A percentile compares a stretch with the other conserved stretches of the same genome.
Evolutionary conservation across 495 filamentous ascomycete genomes (phyloP).

Genomic region (Talaromyces stipitatus): DNA sequence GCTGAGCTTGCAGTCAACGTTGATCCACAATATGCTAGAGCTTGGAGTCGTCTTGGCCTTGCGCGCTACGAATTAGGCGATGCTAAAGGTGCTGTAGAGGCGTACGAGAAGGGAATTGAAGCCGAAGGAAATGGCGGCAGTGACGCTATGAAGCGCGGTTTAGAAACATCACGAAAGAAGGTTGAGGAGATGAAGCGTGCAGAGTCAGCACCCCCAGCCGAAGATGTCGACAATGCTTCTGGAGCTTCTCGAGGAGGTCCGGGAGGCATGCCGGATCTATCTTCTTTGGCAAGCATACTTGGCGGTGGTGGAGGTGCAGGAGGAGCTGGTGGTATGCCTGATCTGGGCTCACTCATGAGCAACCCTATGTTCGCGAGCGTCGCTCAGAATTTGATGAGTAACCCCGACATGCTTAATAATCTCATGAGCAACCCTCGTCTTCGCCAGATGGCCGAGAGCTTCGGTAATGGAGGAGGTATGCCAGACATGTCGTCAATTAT

Average conservation of each 20-base stretch:
- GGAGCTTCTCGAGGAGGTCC: constrained; percentile 37
- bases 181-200: constrained; percentile 60
- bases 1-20: constrained; percentile 79
- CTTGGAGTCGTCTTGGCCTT: constrained; percentile 86
- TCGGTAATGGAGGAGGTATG: constrained; percentile 62
- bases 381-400: constrained; percentile 95
- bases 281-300: constrained; percentile 64
- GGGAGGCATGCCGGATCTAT: constrained; percentile 76
- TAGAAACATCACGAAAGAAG: constrained; percentile 78
- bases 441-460: constrained; percentile 62
- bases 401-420: constrained; percentile 81
- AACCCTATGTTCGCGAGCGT: constrained; percentile 97
- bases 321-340: constrained; percentile 75
- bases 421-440: constrained; percentile 91
- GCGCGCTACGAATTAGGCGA: constrained; percentile 87
- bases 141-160: constrained; percentile 80
- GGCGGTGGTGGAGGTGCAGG: constrained; percentile 51
- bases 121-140: constrained; percentile 86
- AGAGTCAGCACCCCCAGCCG: constrained; percentile 40
- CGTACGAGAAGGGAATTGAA: constrained; percentile 88
- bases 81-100: constrained; percentile 85
- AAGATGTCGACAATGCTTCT: constrained; percentile 39
- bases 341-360: constrained; percentile 77
- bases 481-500: constrained; percentile 74
- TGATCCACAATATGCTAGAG: constrained; percentile 93